Percentiles rank a stretch among this genome's conserved stretches.
Conservation (phyloP, 306 rosid genomes). For the Cucumis melo region DNA sequence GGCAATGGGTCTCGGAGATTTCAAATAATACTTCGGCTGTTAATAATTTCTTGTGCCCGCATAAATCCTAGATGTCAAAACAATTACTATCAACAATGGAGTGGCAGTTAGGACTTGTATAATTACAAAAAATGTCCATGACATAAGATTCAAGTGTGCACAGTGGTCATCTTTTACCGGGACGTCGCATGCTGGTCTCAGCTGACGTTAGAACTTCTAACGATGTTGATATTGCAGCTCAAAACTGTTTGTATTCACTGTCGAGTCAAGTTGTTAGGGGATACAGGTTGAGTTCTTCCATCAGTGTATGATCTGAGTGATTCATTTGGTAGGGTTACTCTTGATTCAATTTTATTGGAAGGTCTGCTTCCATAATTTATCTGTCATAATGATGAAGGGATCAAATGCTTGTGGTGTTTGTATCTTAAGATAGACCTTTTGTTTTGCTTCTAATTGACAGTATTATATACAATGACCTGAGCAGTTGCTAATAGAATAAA, state of each 20-base stretch:
- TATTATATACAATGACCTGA: background rate
- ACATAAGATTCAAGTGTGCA: constrained; percentile 10
- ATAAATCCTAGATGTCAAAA: constrained; percentile 26
- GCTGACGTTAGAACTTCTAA: constrained; percentile 16
- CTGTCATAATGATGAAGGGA: constrained; percentile 5
- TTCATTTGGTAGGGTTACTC: constrained; percentile 4
- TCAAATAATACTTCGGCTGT: constrained; percentile 13
- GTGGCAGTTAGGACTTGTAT: constrained; percentile 15
- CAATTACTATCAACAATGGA: constrained; percentile 9
- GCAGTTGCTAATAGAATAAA: constrained; percentile 1
- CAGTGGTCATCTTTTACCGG: constrained; percentile 12
- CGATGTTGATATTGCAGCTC: constrained; percentile 11
- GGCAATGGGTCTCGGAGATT: background rate
- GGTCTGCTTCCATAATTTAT: background rate
- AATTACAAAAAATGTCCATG: constrained; percentile 9
- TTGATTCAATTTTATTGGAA: constrained; percentile 8
- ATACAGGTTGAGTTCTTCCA: background rate
- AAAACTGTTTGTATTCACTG: constrained; percentile 15
- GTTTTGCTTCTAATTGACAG: background rate
- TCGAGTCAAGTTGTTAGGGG: constrained; percentile 7
- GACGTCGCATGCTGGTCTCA: constrained; percentile 13
- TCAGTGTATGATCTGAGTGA: constrained; percentile 5
- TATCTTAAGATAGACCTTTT: constrained; percentile 1
- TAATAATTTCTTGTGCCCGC: constrained; percentile 13
- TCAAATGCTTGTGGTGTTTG: constrained; percentile 4